Evolutionary conservation across 192 early-diverging fungal species (phyloP).

Genomic region (Coemansia sp.): DNA sequence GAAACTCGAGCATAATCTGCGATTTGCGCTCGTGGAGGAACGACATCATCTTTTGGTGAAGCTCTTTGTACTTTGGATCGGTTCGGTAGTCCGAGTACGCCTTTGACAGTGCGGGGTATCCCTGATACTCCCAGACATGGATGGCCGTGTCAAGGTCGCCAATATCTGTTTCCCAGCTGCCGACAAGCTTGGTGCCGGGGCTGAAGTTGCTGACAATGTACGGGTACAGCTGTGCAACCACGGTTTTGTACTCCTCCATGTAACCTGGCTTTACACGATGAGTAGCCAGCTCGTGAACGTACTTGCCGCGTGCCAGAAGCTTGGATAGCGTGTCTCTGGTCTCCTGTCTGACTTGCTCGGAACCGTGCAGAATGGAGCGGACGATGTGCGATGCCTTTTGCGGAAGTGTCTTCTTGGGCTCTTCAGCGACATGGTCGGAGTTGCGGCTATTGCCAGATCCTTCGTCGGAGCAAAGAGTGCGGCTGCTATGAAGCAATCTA

Average conservation of each 20-base stretch:
- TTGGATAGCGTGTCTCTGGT: slow-evolving; percentile 69
- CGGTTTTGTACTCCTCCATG: slow-evolving; percentile 78
- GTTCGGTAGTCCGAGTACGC: slow-evolving; percentile 59
- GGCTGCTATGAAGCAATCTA: neutral
- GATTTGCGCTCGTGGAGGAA: slow-evolving; percentile 72
- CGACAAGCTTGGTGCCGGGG: slow-evolving; percentile 78
- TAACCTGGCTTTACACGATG: slow-evolving; percentile 84
- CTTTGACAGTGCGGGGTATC: slow-evolving; percentile 76
- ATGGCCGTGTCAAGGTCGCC: slow-evolving; percentile 80
- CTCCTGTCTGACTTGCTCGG: slow-evolving; percentile 61
- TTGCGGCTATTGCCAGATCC: slow-evolving; percentile 1
- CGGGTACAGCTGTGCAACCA: slow-evolving; percentile 76
- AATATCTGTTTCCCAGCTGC: slow-evolving; percentile 85
- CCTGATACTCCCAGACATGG: slow-evolving; percentile 94
- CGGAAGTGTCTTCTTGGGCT: slow-evolving; percentile 45
- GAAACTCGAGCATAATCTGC: slow-evolving; percentile 89
- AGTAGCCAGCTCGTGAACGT: slow-evolving; percentile 82
- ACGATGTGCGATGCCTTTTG: slow-evolving; percentile 59
- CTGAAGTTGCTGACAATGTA: slow-evolving; percentile 70
- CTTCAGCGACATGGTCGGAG: slow-evolving; percentile 17
- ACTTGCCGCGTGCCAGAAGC: slow-evolving; percentile 79
- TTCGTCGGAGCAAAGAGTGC: slow-evolving; percentile 2
- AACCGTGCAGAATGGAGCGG: slow-evolving; percentile 70
- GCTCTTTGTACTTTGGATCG: slow-evolving; percentile 67
- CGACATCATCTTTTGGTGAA: slow-evolving; percentile 63